Evolutionary conservation across 306 rosid genomes (phyloP), one percentile per base, ranked within the genome.

Genomic region (Rubus idaeus): DNA sequence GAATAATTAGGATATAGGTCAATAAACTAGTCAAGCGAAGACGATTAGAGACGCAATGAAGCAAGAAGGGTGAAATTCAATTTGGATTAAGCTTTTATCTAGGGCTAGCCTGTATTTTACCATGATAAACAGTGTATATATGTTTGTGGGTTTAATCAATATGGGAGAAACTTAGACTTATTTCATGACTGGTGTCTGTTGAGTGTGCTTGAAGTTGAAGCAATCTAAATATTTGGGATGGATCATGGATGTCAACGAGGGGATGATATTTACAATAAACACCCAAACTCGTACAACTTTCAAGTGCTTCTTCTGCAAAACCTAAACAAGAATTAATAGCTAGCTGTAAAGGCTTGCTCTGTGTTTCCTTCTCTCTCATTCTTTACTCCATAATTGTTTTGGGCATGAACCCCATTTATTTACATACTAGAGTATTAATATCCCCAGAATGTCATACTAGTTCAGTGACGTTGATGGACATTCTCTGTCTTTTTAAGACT

Each of bases 351-450:
- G 39, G 67, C 62, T 12, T 44, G 42, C 37, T 8, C 62, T 0
- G 45, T 61, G 78, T 75, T 68, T 75, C 49, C 41, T 21, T 61
- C 78, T 44, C 78, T 58, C 58, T 44, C 55, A 23, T 16, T 10
- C 41, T 60, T 41, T 45, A 74, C 66, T 74, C 6, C 26, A 23
- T 47, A 26, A 45, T 74, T 23, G 78, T 61, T 46, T 58, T 57
- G 55, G 68, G 57, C 77, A 58, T 74, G 77, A 53, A 21, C 26
- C 77, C 23, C 26, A 39, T 64, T 64, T 39, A 58, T 58, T 61
- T 45, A 42, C 40, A 23, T 30, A 11, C 35, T 10, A 67, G 49
- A 62, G n/a, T 6, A 62, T 42, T 41, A 42, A 67, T 67, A 67
- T n/a, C 35, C 20, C 17, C 35, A 67, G 17, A 42, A 67, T 67